Evolutionary conservation across 495 filamentous ascomycete genomes (phyloP), one percentile per base, ranked within the genome.

Genomic region (Hyaloscypha variabilis): DNA sequence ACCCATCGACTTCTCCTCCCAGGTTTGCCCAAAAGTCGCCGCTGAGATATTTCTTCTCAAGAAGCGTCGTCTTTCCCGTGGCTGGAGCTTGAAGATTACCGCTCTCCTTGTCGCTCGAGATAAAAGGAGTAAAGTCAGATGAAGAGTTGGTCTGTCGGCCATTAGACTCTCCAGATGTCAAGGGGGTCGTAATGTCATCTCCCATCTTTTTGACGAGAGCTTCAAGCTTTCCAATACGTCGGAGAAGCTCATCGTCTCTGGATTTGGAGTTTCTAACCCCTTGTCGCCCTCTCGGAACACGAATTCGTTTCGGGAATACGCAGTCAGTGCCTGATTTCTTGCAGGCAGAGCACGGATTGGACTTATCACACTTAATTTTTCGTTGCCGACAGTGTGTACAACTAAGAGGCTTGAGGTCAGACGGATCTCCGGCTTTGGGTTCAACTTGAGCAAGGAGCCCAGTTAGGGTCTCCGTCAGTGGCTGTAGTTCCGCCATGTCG

Each of bases 301-400:
- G 52, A 46, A 51, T 50, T 26, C 52, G 62, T 50, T 50, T 24
- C 23, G 62, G 54, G 39, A 53, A 54, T 60, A 59, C 56, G 30
- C 63, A 59, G 23, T 31, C 26, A 34, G 42, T 25, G 26, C 42
- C 42, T 23, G 28, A 50, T 60, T 39, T 19, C 42, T 53, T 31
- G 46, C 63, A 66, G 28, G 36, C 36, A 39, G 57, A 53, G 36
- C 63, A 66, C 23, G 63, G 63, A 30, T 66, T 26, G 36, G 26
- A n/a, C 30, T 66, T 66, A 54, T 66, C 57, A 39, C 63, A 66
- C 46, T 66, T 66, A 52, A 66, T 46, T 49, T 66, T 66, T 31
- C 56, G 55, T 60, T 66, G 63, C 17, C 63, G 63, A 60, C 63
- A 66, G 29, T 58, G 23, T 50, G 39, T 58, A 51, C 62, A 64